phyloP scores from a whole-genome alignment of 2,329 filamentous ascomycete genomes.

The Pyricularia grisea region DNA sequence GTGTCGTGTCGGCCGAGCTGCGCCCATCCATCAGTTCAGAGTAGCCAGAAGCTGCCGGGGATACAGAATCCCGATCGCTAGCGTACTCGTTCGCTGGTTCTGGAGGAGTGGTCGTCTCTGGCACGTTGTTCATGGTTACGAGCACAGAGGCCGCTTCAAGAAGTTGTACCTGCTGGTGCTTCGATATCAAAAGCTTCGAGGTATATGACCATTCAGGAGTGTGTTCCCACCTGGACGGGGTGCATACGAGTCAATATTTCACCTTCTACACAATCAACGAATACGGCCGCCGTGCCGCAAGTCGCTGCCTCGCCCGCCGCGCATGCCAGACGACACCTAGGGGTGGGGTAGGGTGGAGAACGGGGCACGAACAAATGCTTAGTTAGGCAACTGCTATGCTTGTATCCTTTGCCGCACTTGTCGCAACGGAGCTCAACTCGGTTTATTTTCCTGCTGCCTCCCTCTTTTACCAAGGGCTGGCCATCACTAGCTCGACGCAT shows the following conservation, averaged over 20 bases:
- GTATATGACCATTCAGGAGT: slow-evolving; percentile 96
- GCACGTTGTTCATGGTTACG: slow-evolving; percentile 70
- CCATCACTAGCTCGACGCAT: slow-evolving; percentile 71
- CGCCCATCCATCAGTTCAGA: slow-evolving; percentile 68
- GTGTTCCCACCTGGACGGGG: slow-evolving; percentile 82
- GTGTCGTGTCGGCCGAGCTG: slow-evolving; percentile 88
- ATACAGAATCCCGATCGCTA: slow-evolving; percentile 75
- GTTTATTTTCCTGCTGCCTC: slow-evolving; percentile 57
- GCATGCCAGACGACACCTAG: slow-evolving; percentile 26
- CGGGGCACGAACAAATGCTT: slow-evolving; percentile 95
- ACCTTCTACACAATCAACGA: background rate
- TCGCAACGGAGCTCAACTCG: slow-evolving; percentile 87
- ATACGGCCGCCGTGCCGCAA: background rate
- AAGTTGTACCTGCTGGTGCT: slow-evolving; percentile 97
- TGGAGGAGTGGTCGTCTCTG: slow-evolving; percentile 36
- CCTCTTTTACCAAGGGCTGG: slow-evolving; percentile 70
- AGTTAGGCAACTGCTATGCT: slow-evolving; percentile 99
- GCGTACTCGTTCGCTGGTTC: slow-evolving; percentile 45
- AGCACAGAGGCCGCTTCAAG: slow-evolving; percentile 95
- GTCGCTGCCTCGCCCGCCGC: background rate
- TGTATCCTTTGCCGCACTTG: slow-evolving; percentile 98
- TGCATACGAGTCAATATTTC: slow-evolving; percentile 28
- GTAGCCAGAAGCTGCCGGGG: slow-evolving; percentile 70
- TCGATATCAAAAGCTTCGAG: slow-evolving; percentile 95
- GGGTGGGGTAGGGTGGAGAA: slow-evolving; percentile 31